Conservation (phyloP, 1,284 basidiomycete species). For the Cutaneotrichosporon dermatis region DNA sequence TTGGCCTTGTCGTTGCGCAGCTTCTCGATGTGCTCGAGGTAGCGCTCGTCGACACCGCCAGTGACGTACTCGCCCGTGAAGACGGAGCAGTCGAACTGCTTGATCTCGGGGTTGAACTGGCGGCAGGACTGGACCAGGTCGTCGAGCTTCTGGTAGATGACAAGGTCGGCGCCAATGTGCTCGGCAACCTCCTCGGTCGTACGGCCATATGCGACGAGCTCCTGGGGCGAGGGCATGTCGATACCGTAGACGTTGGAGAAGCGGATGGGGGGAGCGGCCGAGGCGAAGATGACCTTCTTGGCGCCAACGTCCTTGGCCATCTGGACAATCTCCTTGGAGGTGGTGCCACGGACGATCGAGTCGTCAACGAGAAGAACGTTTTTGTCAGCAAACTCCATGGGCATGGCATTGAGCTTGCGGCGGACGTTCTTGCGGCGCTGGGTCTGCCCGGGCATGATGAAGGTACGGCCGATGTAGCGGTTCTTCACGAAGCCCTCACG, state of each 20-base stretch:
- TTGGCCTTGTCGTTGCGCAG: slow-evolving; percentile 83
- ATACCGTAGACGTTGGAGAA: slow-evolving; percentile 98
- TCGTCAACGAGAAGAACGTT: slow-evolving; percentile 96
- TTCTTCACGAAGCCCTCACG: slow-evolving; percentile 99
- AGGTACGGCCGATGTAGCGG: slow-evolving; percentile 95
- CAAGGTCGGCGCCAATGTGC: slow-evolving; percentile 90
- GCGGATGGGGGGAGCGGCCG: slow-evolving; percentile 75
- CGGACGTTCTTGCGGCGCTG: slow-evolving; percentile 86
- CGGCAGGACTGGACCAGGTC: slow-evolving; percentile 86
- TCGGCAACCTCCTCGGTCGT: slow-evolving; percentile 70
- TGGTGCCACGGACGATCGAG: slow-evolving; percentile 97
- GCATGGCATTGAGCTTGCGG: slow-evolving; percentile 97
- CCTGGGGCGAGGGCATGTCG: slow-evolving; percentile 93
- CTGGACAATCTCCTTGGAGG: slow-evolving; percentile 97
- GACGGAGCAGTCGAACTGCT: slow-evolving; percentile 90
- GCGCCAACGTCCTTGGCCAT: slow-evolving; percentile 99
- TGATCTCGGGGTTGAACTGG: slow-evolving; percentile 76
- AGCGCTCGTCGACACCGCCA: slow-evolving; percentile 84
- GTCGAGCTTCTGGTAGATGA: slow-evolving; percentile 93
- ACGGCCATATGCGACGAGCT: slow-evolving; percentile 87
- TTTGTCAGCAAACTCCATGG: slow-evolving; percentile 91
- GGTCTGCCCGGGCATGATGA: slow-evolving; percentile 99
- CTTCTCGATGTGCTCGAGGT: slow-evolving; percentile 71
- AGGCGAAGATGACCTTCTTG: slow-evolving; percentile 94
- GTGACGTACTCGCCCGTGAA: slow-evolving; percentile 97